phyloP scores from a whole-genome alignment of 768 basidiomycete genomes.

The Podaxis sp. region DNA sequence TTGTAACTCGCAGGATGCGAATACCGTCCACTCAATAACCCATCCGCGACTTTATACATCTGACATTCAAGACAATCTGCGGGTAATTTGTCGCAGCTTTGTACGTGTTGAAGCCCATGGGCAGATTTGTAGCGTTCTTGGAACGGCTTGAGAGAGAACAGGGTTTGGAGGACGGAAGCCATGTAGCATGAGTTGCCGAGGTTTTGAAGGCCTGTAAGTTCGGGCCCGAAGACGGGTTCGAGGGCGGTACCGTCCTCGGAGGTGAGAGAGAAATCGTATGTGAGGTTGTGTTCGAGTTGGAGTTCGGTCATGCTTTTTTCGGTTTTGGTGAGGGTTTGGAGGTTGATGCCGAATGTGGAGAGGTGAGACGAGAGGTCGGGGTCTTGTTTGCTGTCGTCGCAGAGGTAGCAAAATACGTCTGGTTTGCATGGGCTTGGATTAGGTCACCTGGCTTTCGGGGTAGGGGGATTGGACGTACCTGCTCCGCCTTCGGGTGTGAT shows the following conservation, averaged over 20 bases:
- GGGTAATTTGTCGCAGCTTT: slow-evolving; percentile 42
- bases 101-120: slow-evolving; percentile 42
- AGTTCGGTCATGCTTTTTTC: slow-evolving; percentile 97
- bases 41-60: slow-evolving; percentile 89
- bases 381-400: slow-evolving; percentile 81
- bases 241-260: slow-evolving; percentile 84
- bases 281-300: slow-evolving; percentile 95
- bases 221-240: slow-evolving; percentile 85
- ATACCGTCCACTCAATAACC: slow-evolving; percentile 90
- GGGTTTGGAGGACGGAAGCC: slow-evolving; percentile 85
- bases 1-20: slow-evolving; percentile 51
- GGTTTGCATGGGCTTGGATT: background rate
- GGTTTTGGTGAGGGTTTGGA: slow-evolving; percentile 80
- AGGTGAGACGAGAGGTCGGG: slow-evolving; percentile 75
- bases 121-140: slow-evolving; percentile 59
- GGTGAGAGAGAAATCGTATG: slow-evolving; percentile 91
- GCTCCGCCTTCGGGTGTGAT: slow-evolving; percentile 94
- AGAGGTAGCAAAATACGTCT: slow-evolving; percentile 95
- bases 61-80: slow-evolving; percentile 94
- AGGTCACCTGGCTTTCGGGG: background rate
- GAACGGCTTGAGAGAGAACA: slow-evolving; percentile 83
- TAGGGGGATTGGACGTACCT: slow-evolving; percentile 44
- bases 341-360: slow-evolving; percentile 82
- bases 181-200: slow-evolving; percentile 99
- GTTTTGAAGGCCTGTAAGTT: slow-evolving; percentile 86